These are phyloP conservation scores for Lasiosphaeria ovina DNA, from an alignment of 495 filamentous ascomycete genomes.

Conservation along the genomic window DNA sequence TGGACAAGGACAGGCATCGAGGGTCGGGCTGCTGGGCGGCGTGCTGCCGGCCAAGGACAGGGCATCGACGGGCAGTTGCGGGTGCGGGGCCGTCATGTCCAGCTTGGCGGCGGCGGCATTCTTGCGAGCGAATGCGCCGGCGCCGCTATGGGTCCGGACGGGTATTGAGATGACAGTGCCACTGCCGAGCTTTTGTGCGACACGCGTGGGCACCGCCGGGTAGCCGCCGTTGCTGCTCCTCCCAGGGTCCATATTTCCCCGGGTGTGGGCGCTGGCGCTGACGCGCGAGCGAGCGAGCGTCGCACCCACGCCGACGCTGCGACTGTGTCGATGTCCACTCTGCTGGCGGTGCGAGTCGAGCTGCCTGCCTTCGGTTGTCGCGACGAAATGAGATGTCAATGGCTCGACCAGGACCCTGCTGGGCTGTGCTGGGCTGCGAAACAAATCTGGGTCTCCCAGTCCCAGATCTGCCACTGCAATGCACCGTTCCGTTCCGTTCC, in stretches of 20 bases:
- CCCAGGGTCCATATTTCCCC: slow-evolving; percentile 24
- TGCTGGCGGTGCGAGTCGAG: too few species aligned
- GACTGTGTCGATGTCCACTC: too few species aligned
- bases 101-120: slow-evolving; percentile 7
- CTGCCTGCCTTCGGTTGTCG: too few species aligned
- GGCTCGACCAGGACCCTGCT: too few species aligned
- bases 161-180: slow-evolving; percentile 25
- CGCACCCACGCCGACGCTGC: neutral
- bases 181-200: slow-evolving; percentile 30
- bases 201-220: slow-evolving; percentile 24
- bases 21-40: slow-evolving; percentile 28
- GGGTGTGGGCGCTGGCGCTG: too few species aligned
- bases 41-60: slow-evolving; percentile 29
- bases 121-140: slow-evolving; percentile 15
- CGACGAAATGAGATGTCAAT: too few species aligned
- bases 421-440: too few species aligned
- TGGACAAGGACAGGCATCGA: slow-evolving; percentile 10
- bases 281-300: neutral
- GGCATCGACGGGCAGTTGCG: slow-evolving; percentile 16
- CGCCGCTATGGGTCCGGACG: slow-evolving; percentile 20
- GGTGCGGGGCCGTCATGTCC: neutral
- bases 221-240: slow-evolving; percentile 23
- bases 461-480: too few species aligned
- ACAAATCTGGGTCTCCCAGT: too few species aligned
- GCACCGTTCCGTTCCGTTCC: too few species aligned